Base-by-base conservation (phyloP, 352 stramenopile genomes). In the Aphanomyces stellatus region DNA sequence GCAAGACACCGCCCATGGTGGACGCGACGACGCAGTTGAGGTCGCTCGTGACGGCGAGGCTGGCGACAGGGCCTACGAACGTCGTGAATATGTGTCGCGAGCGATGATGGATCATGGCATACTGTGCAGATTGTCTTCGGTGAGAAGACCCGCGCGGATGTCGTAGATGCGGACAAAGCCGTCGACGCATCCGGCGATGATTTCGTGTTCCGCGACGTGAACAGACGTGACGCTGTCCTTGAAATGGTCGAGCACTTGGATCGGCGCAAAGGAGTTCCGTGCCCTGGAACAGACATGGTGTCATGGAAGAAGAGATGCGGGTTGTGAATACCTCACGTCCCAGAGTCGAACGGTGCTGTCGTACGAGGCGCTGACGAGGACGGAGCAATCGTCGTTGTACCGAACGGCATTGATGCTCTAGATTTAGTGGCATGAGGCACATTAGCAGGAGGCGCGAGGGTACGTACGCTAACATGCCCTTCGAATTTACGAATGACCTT, bases 141-240 rank as follows among this genome's bases (percentile, higher is more conserved):
- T 67, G n/a, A 67, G 22, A 5, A 67, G 73, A 2, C 86, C 87
- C 19, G 76, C 82, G 10, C 87, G 80, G 30, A 95, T 62, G 70
- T 96, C 88, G 62, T 92, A 96, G 11, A 82, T 93, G 27, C 88
- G 78, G 35, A 96, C 81, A 56, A 78, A 71, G 19, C 88, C 86
- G 66, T 96, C 88, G 24, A 96, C 88, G 59, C 79, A 93, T 80
- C 85, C 80, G 49, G 87, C 82, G 55, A 95, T 82, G 62, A 96
- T 82, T 60, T 93, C 83, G 46, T 93, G 76, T 37, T 81, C 78
- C 0, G 81, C 82, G 15, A 95, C 72, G 3, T 87, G 72, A 27
- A 96, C 79, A 30, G 78, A 88, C 15, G 88, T 96, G 65, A 95
- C 86, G 65, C 88, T 96, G 73, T 96, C 88, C 49, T 83, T 91